Evolutionary conservation across 1,139 yeast genomes (phyloP).

Genomic region (Blastobotrys elegans): DNA sequence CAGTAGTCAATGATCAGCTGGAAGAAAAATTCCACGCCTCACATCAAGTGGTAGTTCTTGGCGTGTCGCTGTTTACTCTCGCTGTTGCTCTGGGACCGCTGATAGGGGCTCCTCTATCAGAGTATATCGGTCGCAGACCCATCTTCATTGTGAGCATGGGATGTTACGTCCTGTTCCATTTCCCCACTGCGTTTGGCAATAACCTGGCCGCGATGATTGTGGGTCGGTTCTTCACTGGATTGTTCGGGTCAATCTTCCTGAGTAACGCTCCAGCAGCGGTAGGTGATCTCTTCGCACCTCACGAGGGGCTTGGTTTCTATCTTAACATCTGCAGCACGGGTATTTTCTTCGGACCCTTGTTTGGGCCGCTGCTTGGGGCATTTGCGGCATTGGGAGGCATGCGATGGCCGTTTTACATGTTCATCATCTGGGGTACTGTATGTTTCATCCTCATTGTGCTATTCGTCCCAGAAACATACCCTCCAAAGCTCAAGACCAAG

Average conservation of each 20-base stretch:
- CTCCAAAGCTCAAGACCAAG: slow-evolving; percentile 53
- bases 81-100: slow-evolving; percentile 64
- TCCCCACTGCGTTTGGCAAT: slow-evolving; percentile 59
- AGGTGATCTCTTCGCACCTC: slow-evolving; percentile 60
- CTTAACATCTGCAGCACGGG: slow-evolving; percentile 53
- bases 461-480: slow-evolving; percentile 63
- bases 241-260: slow-evolving; percentile 59
- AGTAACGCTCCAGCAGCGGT: slow-evolving; percentile 80
- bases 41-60: slow-evolving; percentile 36
- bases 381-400: slow-evolving; percentile 40
- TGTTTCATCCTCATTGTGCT: slow-evolving; percentile 38
- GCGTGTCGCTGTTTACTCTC: slow-evolving; percentile 57
- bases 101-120: slow-evolving; percentile 60
- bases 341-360: slow-evolving; percentile 61
- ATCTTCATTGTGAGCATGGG: slow-evolving; percentile 37
- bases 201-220: slow-evolving; percentile 63
- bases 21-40: slow-evolving; percentile 26
- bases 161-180: slow-evolving; percentile 51
- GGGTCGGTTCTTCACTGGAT: slow-evolving; percentile 59
- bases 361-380: slow-evolving; percentile 61
- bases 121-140: slow-evolving; percentile 55
- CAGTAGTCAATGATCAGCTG: slow-evolving; percentile 47
- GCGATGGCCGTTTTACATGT: slow-evolving; percentile 54
- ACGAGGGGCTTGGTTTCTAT: slow-evolving; percentile 60
- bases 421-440: slow-evolving; percentile 55